phyloP scores from a whole-genome alignment of 179 eudicot species.

The Beta corolliflora region DNA sequence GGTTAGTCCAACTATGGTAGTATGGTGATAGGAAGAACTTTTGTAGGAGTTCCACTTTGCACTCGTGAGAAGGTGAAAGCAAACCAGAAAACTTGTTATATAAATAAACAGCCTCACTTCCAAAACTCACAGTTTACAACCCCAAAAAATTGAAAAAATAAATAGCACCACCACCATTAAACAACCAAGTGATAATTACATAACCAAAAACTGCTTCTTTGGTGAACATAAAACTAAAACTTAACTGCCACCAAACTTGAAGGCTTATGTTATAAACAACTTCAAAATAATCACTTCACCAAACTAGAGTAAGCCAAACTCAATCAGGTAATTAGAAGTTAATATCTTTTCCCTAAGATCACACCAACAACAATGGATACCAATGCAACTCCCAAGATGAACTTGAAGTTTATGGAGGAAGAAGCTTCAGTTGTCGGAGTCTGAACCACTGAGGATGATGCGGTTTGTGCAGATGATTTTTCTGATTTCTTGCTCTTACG shows the following conservation, averaged over 20 bases:
- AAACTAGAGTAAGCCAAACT: slow-evolving; percentile 10
- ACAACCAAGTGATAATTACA: slow-evolving; percentile 13
- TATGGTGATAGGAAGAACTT: no score
- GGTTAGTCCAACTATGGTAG: no score
- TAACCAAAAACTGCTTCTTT: slow-evolving; percentile 16
- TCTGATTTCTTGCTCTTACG: slow-evolving; percentile 73
- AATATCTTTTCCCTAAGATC: slow-evolving; percentile 79
- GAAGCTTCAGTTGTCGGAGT: slow-evolving; percentile 46
- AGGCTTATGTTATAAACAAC: slow-evolving; percentile 14
- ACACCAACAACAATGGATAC: slow-evolving; percentile 76
- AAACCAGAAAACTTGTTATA: background rate
- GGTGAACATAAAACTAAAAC: slow-evolving; percentile 25
- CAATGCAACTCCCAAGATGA: slow-evolving; percentile 71
- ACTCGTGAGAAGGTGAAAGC: no score
- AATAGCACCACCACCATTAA: background rate
- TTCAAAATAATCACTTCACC: slow-evolving; percentile 2
- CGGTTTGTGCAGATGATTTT: slow-evolving; percentile 41
- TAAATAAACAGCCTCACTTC: background rate
- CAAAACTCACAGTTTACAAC: background rate
- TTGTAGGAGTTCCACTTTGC: no score
- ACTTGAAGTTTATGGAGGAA: slow-evolving; percentile 47
- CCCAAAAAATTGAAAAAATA: background rate
- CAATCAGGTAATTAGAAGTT: slow-evolving; percentile 20
- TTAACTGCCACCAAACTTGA: slow-evolving; percentile 22
- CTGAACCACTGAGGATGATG: slow-evolving; percentile 38